Base-by-base conservation (phyloP, 2,329 filamentous ascomycete genomes). In the Exophiala lecanii-corni region DNA sequence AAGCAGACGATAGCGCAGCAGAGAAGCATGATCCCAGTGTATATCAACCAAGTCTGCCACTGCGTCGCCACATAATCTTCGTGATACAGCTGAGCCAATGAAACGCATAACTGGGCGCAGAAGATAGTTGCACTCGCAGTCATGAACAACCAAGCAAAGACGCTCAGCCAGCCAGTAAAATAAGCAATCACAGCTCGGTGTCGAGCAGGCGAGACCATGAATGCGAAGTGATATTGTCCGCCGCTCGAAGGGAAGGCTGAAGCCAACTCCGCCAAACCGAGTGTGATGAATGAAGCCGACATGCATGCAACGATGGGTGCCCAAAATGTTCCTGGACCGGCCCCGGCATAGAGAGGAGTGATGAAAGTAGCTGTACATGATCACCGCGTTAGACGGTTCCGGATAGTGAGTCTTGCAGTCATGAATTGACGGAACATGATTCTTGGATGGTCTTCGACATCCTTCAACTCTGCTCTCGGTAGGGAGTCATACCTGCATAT, bases 141-240 rank as follows among this genome's bases (percentile, higher is more conserved):
- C 6, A 46, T 46, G 30, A 56, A 26, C 18, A 46, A 52, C 55
- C 55, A 60, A 2, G 57, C 54, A 4, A 59, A 32, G 9, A 55
- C 36, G n/a, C 43, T 57, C 12, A 60, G 34, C 54, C 57, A 60
- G 0, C 59, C 60, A 6, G 50, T 50, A 1, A 56, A 26, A 28
- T 56, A 62, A 1, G 54, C 53, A 13, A 46, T 42, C 4, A 43
- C 31, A 1, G 47, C 38, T 7, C 53, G 49, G 12, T 30, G 39
- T 15, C 36, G 44, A 1, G 31, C 30, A 1, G 53, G 36, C 2
- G 49, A 35, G 1, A 60, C 47, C 43, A 62, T 58, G 41, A 49
- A 62, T 1, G 55, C 55, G 32, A 59, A 61, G 40, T 63, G 59
- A 36, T 62, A 63, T 41, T 61, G 60, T 4, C 61, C 59, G 16